Base-by-base conservation (phyloP, 2,329 filamentous ascomycete genomes). In the Fonsecaea multimorphosa region DNA sequence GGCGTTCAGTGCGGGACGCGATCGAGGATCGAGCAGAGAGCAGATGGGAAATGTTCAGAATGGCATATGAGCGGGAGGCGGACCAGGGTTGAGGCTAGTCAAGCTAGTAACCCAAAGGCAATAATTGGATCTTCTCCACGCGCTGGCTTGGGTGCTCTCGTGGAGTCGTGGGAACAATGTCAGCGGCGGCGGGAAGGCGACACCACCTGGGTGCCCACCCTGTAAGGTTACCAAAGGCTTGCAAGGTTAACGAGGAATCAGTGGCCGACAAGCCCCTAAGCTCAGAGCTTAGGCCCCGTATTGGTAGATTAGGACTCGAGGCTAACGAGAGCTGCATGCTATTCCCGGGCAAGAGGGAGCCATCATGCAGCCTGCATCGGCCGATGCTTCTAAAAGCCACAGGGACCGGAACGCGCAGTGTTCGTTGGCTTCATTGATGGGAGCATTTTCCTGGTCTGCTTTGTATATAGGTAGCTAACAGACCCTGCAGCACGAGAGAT, bases 41-140 rank as follows among this genome's bases (percentile, higher is more conserved):
- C 52, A 46, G 57, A 69, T 69, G 67, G 61, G 61, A 69, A 69
- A 69, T 65, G 61, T 69, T 64, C 64, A 60, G 36, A 69, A 69
- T 69, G 55, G 67, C 67, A 69, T 69, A 63, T 53, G 54, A 46
- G 40, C 52, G 36, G 55, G 53, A 49, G 40, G 53, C 29, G 22
- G 53, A 34, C 52, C 55, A 59, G 62, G 62, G 46, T 38, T 7
- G 19, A 52, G 16, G 31, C 44, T 49, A 24, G 44, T 14, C 19
- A 24, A 53, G 31, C 52, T 32, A n/a, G n/a, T n/a, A n/a, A n/a
- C n/a, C n/a, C n/a, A n/a, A n/a, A n/a, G 19, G 52, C 24, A 61
- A 61, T 32, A 55, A 51, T 52, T 63, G 53, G 54, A 46, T 24
- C 16, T 58, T 29, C 53, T 63, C 61, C 61, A 63, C 54, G 61